A percentile compares a stretch with the other conserved stretches of the same genome.
Conservation (phyloP, 2,329 filamentous ascomycete genomes). For the Fusarium abutilonis region DNA sequence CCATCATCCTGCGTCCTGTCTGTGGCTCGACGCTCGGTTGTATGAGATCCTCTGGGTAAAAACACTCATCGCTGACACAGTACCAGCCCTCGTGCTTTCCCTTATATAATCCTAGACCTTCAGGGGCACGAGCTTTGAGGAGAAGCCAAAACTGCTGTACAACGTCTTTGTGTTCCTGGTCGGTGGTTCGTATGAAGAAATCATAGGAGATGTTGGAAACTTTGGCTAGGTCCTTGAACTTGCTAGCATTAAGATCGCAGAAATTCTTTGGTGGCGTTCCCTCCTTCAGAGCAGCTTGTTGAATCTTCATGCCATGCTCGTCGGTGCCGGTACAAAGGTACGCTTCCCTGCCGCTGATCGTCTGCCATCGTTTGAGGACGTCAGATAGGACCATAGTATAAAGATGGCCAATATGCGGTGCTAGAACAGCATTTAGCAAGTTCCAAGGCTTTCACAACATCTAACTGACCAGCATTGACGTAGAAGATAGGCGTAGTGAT, state of each 20-base stretch:
- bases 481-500: conserved; percentile 98
- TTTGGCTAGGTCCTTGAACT: conserved; percentile 79
- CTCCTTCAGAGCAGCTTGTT: conserved; percentile 80
- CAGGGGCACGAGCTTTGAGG: conserved; percentile 63
- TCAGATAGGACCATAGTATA: conserved; percentile 93
- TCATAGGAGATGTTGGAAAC: conserved; percentile 78
- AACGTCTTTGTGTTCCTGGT: conserved; percentile 80
- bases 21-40: conserved; percentile 78
- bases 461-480: conserved; percentile 84
- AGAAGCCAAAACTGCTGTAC: conserved; percentile 91
- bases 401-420: conserved; percentile 93
- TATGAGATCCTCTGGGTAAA: conserved; percentile 83
- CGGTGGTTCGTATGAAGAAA: conserved; percentile 92
- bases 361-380: conserved; percentile 90
- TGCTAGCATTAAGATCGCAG: conserved; percentile 83
- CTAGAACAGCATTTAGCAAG: conserved; percentile 55
- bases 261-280: conserved; percentile 81
- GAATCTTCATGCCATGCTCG: conserved; percentile 97
- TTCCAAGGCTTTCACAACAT: background rate
- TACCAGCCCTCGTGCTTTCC: conserved; percentile 95
- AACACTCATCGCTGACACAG: conserved; percentile 94
- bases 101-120: conserved; percentile 82
- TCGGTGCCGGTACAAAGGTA: conserved; percentile 91
- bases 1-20: conserved; percentile 85
- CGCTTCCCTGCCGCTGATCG: conserved; percentile 75